Conservation (phyloP, 306 rosid genomes). For the Quercus dentata region DNA sequence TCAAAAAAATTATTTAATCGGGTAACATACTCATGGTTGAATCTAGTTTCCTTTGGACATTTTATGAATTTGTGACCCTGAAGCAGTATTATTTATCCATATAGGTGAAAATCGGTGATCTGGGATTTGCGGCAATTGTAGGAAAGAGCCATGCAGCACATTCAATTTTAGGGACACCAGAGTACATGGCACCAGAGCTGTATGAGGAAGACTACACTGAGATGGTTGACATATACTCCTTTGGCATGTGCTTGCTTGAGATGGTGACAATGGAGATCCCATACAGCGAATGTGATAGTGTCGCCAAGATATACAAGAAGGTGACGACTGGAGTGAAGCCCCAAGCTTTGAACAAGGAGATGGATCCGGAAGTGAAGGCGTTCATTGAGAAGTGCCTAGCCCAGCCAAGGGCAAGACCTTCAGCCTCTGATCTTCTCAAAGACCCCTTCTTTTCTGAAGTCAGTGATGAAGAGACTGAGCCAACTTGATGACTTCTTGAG, state of each 20-base stretch:
- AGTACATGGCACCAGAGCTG: slow-evolving; percentile 95
- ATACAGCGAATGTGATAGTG: slow-evolving; percentile 79
- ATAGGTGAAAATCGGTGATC: slow-evolving; percentile 85
- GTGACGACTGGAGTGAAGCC: slow-evolving; percentile 77
- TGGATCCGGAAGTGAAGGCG: slow-evolving; percentile 61
- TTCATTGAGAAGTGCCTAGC: slow-evolving; percentile 84
- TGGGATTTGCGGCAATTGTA: slow-evolving; percentile 88
- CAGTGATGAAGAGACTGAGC: slow-evolving; percentile 35
- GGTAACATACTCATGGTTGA: neutral
- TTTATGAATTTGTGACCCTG: neutral
- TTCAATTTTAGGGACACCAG: slow-evolving; percentile 86
- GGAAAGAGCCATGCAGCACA: slow-evolving; percentile 83
- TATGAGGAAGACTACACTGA: slow-evolving; percentile 94
- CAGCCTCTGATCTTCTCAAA: slow-evolving; percentile 76
- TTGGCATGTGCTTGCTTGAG: slow-evolving; percentile 93
- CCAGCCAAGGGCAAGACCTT: slow-evolving; percentile 85
- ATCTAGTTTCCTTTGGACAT: neutral
- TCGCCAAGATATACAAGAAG: slow-evolving; percentile 83
- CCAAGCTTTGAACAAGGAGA: slow-evolving; percentile 53
- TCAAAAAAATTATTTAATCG: neutral
- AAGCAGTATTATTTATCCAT: slow-evolving; percentile 6
- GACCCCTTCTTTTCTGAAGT: slow-evolving; percentile 80
- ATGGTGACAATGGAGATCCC: slow-evolving; percentile 92
- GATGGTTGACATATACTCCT: slow-evolving; percentile 95
- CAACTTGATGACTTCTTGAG: slow-evolving; percentile 17